A percentile compares a stretch with the other conserved stretches of the same genome.
Conservation (phyloP, 768 basidiomycete genomes). For the Tulasnella sp. region DNA sequence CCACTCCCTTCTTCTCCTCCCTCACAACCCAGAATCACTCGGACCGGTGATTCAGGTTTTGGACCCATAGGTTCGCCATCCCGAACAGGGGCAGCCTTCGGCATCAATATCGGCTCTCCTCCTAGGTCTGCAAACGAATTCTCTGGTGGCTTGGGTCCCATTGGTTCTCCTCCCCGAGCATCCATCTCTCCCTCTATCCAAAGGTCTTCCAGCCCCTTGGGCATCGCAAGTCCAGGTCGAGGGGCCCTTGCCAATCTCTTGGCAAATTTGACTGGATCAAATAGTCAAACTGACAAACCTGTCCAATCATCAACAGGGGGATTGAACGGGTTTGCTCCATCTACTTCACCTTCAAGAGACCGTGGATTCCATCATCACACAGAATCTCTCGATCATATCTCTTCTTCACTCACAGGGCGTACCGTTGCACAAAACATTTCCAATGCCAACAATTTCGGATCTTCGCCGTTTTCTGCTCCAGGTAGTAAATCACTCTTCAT, state of each 20-base stretch:
- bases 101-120: not conserved
- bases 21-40: constrained; percentile 18
- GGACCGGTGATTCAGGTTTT: constrained; percentile 40
- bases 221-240: constrained; percentile 3
- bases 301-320: not conserved
- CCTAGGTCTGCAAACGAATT: not conserved
- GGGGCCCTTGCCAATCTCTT: constrained; percentile 11
- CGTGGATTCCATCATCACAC: no score
- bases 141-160: constrained; percentile 6
- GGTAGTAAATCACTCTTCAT: constrained; percentile 47
- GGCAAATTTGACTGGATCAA: constrained; percentile 1
- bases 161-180: constrained; percentile 11
- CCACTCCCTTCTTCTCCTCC: constrained; percentile 19
- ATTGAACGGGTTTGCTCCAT: constrained; percentile 20
- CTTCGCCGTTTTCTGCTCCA: constrained; percentile 69
- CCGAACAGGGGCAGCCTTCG: constrained; percentile 23
- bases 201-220: not conserved
- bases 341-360: no score
- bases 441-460: constrained; percentile 29
- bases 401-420: not conserved
- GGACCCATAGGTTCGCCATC: constrained; percentile 80
- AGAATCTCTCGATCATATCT: no score
- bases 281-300: not conserved
- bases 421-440: constrained; percentile 27
- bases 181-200: constrained; percentile 5